These are phyloP conservation scores for Candida krabiensis DNA, from an alignment of 805 yeast species.

Conservation along the genomic window DNA sequence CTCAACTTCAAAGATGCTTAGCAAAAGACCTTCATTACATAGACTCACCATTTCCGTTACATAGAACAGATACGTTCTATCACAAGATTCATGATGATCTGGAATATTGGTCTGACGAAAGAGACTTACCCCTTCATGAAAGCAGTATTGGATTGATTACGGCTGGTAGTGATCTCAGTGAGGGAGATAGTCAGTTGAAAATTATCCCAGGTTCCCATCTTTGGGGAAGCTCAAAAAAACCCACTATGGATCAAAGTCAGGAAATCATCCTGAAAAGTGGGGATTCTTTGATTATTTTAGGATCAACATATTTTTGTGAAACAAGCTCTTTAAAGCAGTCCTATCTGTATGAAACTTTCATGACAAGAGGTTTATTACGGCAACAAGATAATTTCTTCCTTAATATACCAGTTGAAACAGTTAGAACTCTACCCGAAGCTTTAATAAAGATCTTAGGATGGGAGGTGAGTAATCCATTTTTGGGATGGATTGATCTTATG, in stretches of 20 bases:
- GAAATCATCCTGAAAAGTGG: constrained; percentile 3
- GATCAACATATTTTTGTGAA: constrained; percentile 5
- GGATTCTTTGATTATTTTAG: constrained; percentile 4
- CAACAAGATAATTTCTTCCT: constrained; percentile 7
- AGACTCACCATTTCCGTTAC: not conserved
- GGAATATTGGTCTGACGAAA: not conserved
- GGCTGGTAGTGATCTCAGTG: constrained; percentile 5
- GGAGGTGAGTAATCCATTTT: constrained; percentile 5
- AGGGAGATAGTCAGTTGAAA: constrained; percentile 3
- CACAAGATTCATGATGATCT: not conserved
- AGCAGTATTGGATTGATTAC: constrained; percentile 5
- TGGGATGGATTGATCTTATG: constrained; percentile 8
- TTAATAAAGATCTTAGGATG: constrained; percentile 5
- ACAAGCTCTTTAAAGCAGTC: constrained; percentile 2
- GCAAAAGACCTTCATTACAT: not conserved
- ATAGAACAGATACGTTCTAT: not conserved
- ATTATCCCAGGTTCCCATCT: constrained; percentile 6
- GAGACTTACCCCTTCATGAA: not conserved
- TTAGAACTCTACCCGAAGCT: constrained; percentile 1
- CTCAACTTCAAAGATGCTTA: not conserved
- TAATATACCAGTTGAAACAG: constrained; percentile 4
- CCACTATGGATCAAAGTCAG: not conserved
- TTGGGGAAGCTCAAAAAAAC: constrained; percentile 4
- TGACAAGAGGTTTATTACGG: constrained; percentile 6
- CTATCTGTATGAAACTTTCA: constrained; percentile 4